Conservation (phyloP, 2,329 filamentous ascomycete species). For the Didymella segeticola region DNA sequence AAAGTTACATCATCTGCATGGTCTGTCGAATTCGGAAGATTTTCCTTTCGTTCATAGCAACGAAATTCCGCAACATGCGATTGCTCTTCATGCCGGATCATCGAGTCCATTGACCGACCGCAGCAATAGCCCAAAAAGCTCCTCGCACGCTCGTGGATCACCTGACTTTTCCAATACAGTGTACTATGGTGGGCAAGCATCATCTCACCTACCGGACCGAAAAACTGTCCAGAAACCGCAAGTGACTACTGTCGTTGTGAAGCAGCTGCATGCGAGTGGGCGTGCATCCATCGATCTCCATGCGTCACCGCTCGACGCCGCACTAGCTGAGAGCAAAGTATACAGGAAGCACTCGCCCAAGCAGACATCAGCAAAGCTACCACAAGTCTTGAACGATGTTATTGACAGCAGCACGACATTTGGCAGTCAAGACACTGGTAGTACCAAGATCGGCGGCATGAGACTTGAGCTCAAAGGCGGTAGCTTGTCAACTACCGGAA, state of each 20-base stretch:
- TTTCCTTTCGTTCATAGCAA: conserved; percentile 32
- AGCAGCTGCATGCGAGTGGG: background rate
- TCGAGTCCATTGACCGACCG: conserved; percentile 17
- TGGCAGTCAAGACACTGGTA: background rate
- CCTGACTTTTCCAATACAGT: conserved; percentile 1
- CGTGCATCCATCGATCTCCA: background rate
- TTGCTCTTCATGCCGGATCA: conserved; percentile 21
- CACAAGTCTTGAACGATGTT: background rate
- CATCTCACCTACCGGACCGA: background rate
- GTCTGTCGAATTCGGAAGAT: conserved; percentile 22
- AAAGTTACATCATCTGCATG: conserved; percentile 31
- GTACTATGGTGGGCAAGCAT: background rate
- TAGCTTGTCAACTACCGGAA: background rate
- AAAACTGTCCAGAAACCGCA: background rate
- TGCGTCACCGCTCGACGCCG: background rate
- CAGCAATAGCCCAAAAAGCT: background rate
- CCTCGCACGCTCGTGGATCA: too few relatives aligned
- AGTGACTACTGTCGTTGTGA: conserved; percentile 1
- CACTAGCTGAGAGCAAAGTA: background rate
- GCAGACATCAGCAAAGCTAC: background rate
- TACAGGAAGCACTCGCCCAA: conserved; percentile 1
- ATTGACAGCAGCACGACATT: background rate
- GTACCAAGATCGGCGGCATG: background rate
- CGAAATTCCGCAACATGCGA: conserved; percentile 27
- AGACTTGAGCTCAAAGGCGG: conserved; percentile 9